Conservation (phyloP, 1,284 basidiomycete genomes). For the Albatrellus sp. region DNA sequence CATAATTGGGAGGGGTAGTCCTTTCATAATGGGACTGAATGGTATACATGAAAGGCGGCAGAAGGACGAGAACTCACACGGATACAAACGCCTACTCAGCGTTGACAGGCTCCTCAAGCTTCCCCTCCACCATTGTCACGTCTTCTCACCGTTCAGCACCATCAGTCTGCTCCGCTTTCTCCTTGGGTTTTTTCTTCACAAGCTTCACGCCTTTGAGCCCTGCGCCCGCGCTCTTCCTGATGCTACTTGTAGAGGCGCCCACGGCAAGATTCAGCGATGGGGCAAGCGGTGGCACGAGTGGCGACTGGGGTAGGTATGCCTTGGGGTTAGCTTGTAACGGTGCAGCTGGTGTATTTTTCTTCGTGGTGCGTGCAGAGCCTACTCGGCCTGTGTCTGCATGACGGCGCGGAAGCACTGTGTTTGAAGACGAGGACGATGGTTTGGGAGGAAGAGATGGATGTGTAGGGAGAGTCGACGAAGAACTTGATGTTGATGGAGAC, state of each 20-base stretch:
- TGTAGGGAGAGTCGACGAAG: conserved; percentile 14
- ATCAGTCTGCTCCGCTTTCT: background rate
- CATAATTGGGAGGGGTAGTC: too few relatives aligned
- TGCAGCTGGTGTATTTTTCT: background rate
- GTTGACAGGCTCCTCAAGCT: background rate
- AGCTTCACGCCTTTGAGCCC: conserved; percentile 4
- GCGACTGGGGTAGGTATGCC: background rate
- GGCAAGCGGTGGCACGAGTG: background rate
- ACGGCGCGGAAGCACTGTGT: background rate
- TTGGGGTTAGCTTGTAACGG: background rate
- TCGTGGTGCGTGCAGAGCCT: background rate
- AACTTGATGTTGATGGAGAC: conserved; percentile 11
- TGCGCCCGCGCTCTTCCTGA: background rate
- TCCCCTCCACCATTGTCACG: background rate
- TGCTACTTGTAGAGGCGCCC: background rate
- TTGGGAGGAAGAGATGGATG: conserved; percentile 45
- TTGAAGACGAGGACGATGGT: conserved; percentile 17
- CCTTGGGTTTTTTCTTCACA: conserved; percentile 1
- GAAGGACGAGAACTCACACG: too few relatives aligned
- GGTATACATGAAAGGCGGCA: too few relatives aligned
- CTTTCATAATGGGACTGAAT: too few relatives aligned
- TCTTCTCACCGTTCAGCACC: background rate
- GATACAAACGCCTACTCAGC: background rate
- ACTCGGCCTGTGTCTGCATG: background rate
- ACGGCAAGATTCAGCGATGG: background rate